Base-by-base conservation (phyloP, 371 early-diverging fungal genomes). In the Mortierella sp. region DNA sequence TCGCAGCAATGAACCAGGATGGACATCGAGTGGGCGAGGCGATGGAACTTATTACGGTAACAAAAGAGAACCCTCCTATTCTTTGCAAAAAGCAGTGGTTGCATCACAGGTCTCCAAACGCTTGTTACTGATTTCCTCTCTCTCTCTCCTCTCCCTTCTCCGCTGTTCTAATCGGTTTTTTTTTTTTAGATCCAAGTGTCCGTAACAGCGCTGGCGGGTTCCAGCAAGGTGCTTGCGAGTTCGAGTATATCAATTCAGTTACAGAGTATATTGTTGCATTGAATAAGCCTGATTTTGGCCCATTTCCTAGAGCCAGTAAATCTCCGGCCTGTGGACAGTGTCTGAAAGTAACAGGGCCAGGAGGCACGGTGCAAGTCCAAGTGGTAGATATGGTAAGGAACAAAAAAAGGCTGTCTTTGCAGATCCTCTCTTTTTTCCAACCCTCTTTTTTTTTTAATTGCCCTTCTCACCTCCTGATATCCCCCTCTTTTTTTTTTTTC, bases 291-390 rank as follows among this genome's bases (percentile, higher is more conserved):
- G 78, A 78, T 51, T 67, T 78, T 63, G 71, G 71, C 26, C 8
- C 30, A 14, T 78, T 59, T 53, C 55, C 73, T 4, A 67, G 71
- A 39, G 61, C 78, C 13, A 84, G 82, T 59, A 56, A 74, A 0
- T 85, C 86, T 19, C 67, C 81, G 7, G 81, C 83, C 23, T 90
- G 90, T 58, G 89, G 89, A 50, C 78, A 83, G 45, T 56, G 60
- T 30, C 80, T 88, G 13, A 80, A 53, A 24, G 70, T 83, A 34
- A 59, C 64, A 3, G 86, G 86, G 16, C 86, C 85, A 13, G 73
- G 81, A 16, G 85, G 84, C 19, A 70, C 78, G 3, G 81, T 86
- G 3, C 80, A 67, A 34, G 88, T 86, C 31, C 84, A 78, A 31
- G 59, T 87, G n/a, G 80, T 84, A 16, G 90, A 90, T 67, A 82